Conservation (phyloP, 2,329 filamentous ascomycete genomes). For the Botrytis cinerea region DNA sequence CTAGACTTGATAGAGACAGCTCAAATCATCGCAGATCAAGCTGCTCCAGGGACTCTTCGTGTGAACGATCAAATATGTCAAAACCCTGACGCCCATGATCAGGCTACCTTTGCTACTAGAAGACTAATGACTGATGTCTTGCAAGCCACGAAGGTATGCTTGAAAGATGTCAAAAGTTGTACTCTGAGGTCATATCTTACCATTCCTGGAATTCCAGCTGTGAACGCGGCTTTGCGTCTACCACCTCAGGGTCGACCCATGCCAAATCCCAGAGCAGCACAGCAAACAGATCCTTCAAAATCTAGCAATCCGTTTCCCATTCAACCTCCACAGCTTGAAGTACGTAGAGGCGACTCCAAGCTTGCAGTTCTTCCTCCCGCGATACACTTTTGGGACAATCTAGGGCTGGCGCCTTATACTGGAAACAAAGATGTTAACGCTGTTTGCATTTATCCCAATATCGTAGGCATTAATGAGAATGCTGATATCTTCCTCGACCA, state of each 20-base stretch:
- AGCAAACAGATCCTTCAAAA: conserved; percentile 41
- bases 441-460: conserved; percentile 69
- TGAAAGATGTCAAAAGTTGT: conserved; percentile 48
- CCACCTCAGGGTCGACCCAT: conserved; percentile 38
- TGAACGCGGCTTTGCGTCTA: conserved; percentile 54
- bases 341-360: conserved; percentile 68
- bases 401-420: conserved; percentile 71
- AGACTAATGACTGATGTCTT: conserved; percentile 48
- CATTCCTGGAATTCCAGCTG: conserved; percentile 57
- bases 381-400: conserved; percentile 77
- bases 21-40: conserved; percentile 72
- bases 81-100: conserved; percentile 18
- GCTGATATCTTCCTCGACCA: conserved; percentile 66
- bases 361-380: conserved; percentile 75
- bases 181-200: conserved; percentile 55
- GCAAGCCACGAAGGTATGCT: conserved; percentile 47
- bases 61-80: conserved; percentile 27
- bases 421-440: conserved; percentile 71
- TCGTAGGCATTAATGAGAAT: conserved; percentile 62
- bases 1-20: conserved; percentile 66
- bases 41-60: conserved; percentile 53
- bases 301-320: conserved; percentile 62
- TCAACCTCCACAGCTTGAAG: conserved; percentile 68
- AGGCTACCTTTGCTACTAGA: conserved; percentile 34
- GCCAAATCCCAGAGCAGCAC: conserved; percentile 31